These are phyloP conservation scores for Starmera quercuum DNA, from an alignment of 805 yeast genomes.

Conservation along the genomic window DNA sequence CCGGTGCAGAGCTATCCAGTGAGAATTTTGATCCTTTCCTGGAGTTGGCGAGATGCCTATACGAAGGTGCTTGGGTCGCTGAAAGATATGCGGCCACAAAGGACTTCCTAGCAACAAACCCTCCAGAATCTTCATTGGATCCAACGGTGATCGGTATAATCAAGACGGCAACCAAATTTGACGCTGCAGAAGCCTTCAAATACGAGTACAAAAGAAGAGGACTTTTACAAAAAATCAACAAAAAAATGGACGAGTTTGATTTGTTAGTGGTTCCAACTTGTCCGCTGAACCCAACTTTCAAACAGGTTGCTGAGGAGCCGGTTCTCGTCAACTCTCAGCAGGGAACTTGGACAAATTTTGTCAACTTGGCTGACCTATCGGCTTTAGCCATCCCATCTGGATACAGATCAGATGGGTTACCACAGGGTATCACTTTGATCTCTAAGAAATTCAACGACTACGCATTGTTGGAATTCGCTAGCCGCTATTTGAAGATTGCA, in stretches of 20 bases:
- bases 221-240: constrained; percentile 57
- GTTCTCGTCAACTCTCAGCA: constrained; percentile 77
- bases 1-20: constrained; percentile 54
- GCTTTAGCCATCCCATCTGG: constrained; percentile 92
- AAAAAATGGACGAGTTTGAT: constrained; percentile 53
- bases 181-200: constrained; percentile 79
- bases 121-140: constrained; percentile 66
- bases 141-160: constrained; percentile 78
- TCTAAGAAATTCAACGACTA: constrained; percentile 81
- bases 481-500: constrained; percentile 48
- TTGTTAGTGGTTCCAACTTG: constrained; percentile 88
- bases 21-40: constrained; percentile 70
- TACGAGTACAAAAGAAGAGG: constrained; percentile 84
- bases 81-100: constrained; percentile 84
- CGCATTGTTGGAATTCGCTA: constrained; percentile 81
- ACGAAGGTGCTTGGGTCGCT: constrained; percentile 99
- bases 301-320: constrained; percentile 69
- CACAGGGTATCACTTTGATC: constrained; percentile 83
- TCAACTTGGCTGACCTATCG: constrained; percentile 86
- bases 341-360: constrained; percentile 98
- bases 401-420: constrained; percentile 80
- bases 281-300: constrained; percentile 83
- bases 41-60: constrained; percentile 77
- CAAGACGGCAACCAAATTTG: constrained; percentile 64
- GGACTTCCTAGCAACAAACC: constrained; percentile 62